These are phyloP conservation scores for Salix viminalis DNA, from an alignment of 345 rosid species.

Conservation along the genomic window DNA sequence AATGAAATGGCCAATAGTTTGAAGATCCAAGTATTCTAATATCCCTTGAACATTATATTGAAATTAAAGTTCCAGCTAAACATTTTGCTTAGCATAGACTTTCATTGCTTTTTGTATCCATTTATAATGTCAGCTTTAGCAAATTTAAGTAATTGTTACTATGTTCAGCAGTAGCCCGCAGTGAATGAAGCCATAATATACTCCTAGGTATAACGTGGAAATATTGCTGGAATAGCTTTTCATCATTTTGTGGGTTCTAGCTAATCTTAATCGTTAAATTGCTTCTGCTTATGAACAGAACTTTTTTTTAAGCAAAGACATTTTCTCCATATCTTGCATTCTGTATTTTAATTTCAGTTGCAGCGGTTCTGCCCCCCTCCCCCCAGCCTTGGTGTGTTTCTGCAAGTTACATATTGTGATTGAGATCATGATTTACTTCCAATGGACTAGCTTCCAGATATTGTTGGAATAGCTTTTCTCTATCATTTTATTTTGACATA, in stretches of 20 bases:
- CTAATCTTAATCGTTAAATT: background rate
- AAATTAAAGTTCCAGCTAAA: background rate
- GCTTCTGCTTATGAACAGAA: background rate
- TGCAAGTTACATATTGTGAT: background rate
- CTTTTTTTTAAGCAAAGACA: background rate
- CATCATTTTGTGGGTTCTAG: background rate
- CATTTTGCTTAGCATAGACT: background rate
- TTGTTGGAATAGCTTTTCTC: background rate
- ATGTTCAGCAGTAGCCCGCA: background rate
- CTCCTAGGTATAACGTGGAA: background rate
- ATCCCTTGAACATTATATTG: background rate
- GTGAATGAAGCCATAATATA: background rate
- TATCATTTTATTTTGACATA: constrained; percentile 2
- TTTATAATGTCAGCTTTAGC: background rate
- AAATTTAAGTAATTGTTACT: no score
- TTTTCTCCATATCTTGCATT: background rate
- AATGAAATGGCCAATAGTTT: background rate
- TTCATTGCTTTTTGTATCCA: background rate
- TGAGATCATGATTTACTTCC: background rate
- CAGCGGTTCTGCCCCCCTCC: background rate
- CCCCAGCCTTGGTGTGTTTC: background rate
- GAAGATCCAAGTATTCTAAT: background rate
- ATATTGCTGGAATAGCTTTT: background rate
- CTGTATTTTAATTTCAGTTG: background rate
- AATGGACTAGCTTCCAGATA: constrained; percentile 4